These are phyloP conservation scores for Colletotrichum shisoi DNA, from an alignment of 2,329 filamentous ascomycete species.

Conservation along the genomic window DNA sequence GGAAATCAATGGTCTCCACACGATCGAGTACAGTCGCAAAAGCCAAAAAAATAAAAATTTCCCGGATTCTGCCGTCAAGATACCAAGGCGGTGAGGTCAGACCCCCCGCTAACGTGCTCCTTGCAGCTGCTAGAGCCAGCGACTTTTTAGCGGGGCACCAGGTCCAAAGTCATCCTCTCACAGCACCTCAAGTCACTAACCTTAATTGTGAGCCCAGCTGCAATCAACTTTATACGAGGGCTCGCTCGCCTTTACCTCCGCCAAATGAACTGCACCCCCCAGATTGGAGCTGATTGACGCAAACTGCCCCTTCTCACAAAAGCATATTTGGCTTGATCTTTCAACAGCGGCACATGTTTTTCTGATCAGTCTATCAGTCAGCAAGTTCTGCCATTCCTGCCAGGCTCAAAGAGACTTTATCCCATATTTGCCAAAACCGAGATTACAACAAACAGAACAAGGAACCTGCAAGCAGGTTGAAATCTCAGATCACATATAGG, in stretches of 20 bases:
- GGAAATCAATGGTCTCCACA: slow-evolving; percentile 15
- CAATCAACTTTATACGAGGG: not conserved
- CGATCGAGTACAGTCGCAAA: slow-evolving; percentile 28
- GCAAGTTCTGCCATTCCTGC: not conserved
- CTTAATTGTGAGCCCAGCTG: slow-evolving; percentile 8
- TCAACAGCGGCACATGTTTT: not conserved
- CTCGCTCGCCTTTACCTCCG: no score
- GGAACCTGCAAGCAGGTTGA: not conserved
- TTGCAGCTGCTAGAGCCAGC: slow-evolving; percentile 12
- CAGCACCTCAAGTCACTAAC: slow-evolving; percentile 23
- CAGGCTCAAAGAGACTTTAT: not conserved
- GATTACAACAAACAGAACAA: not conserved
- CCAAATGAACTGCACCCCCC: not conserved
- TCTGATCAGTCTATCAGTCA: not conserved
- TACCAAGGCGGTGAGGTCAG: slow-evolving; percentile 31
- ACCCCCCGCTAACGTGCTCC: slow-evolving; percentile 31
- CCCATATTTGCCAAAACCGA: not conserved
- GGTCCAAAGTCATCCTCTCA: slow-evolving; percentile 8
- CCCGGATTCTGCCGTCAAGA: slow-evolving; percentile 38
- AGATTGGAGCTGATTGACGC: not conserved
- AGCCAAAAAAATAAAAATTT: slow-evolving; percentile 45
- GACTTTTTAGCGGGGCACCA: slow-evolving; percentile 21
- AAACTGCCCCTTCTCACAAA: not conserved
- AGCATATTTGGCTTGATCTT: not conserved
- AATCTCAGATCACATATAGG: not conserved